Base-by-base conservation (phyloP, 805 yeast genomes). In the Lipomyces japonicus region DNA sequence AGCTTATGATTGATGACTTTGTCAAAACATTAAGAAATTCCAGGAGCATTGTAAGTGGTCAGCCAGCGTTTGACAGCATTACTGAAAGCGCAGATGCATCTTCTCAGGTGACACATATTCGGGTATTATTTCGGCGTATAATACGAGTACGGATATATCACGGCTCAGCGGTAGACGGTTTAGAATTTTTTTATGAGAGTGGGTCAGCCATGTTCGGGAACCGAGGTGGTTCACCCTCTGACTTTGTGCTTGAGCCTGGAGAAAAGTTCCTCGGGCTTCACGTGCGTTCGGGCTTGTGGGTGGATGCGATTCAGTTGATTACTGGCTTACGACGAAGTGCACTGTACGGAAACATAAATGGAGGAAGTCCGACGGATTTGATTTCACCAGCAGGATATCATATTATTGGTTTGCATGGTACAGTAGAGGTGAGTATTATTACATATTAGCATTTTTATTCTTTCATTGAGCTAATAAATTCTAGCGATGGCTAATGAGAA, bases 141-240 rank as follows among this genome's bases (percentile, higher is more conserved):
- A 65, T 63, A n/a, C 73, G 72, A 42, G 75, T 89, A 1, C 74
- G 87, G 49, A 75, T 89, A 0, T 83, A 79, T 57, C 79, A 82
- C 58, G 96, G 96, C 1, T 65, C 69, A 21, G 95, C 95, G 0
- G 67, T 93, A 19, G 96, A 90, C 67, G 97, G 97, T 3, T 60
- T 91, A 14, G 79, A 80, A 49, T 74, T 89, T 39, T 71, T 65
- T 58, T 71, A 51, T 22, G 53, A 61, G 25, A 64, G 65, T 21
- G 56, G 57, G 2, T 42, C 59, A 2, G 47, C 65, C 2, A 24
- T 68, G 47, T 65, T 68, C 40, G 76, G 76, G 26, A 66, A 63
- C 22, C 57, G 60, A 10, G 74, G 72, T 2, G 75, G 75, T 12
- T 41, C 55, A 4, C 68, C 69, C n/a, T 59, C 77, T 50, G 89